Base-by-base conservation (phyloP, 139 green algal species). In the Chara braunii region DNA sequence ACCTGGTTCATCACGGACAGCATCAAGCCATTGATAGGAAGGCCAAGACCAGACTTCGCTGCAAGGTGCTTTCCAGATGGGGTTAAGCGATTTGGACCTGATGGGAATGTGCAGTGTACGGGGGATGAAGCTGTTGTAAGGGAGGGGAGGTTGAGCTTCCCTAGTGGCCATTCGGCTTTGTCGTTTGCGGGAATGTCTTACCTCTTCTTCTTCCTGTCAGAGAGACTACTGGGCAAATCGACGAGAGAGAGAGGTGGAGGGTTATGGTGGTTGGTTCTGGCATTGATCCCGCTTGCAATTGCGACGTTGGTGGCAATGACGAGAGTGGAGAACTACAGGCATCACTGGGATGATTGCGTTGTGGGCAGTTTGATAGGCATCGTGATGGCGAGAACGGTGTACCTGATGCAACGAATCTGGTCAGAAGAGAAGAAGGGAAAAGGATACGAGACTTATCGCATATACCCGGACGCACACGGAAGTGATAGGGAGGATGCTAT, bases 261-360 rank as follows among this genome's bases (percentile, higher is more conserved):
- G n/a, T 23, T 67, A 9, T 67, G 5, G 4, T 56, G 52, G 54
- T 4, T 68, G 23, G 36, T 40, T 8, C 8, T 42, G 29, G 54
- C 52, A 3, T 31, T 70, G 5, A 11, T 71, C 6, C 62, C 62
- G 12, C 34, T 72, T n/a, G 24, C 51, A 34, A 30, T 51, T 22
- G 48, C 62, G 26, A 52, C 22, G 8, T n/a, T 53, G 14, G 53
- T 72, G 31, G 62, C 23, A 12, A 26, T 72, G 5, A 54, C 51
- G 8, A 28, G 62, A 4, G 3, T 72, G 30, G n/a, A 44, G 7
- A 52, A 72, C 53, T 69, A 72, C 62, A 52, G 33, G 53, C 62
- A 72, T 30, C 62, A 72, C 36, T 72, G 62, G 62, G 24, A 68
- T 3, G 62, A 72, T 18, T 24, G 63, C 23, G 6, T 70, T 22